Evolutionary conservation across 1,284 basidiomycete genomes (phyloP).

Genomic region (Takashimella koratensis): DNA sequence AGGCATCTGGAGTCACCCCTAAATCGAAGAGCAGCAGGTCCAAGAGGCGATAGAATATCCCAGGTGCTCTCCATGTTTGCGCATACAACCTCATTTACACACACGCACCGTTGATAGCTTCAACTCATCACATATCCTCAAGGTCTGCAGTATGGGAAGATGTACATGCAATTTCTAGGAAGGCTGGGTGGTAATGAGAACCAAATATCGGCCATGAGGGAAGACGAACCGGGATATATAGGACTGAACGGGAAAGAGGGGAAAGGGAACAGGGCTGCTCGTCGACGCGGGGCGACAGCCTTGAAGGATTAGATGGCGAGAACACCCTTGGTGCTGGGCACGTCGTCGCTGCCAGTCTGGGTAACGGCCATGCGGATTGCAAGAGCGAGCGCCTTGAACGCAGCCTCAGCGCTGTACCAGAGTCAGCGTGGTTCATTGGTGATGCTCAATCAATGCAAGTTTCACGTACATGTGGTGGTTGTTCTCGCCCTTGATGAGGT

Average conservation of each 20-base stretch:
- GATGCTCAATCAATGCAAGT: constrained; percentile 4
- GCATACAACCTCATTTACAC: too few relatives aligned
- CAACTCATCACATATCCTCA: neutral
- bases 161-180: neutral
- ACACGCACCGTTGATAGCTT: too few relatives aligned
- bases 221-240: too few relatives aligned
- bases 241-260: too few relatives aligned
- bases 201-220: too few relatives aligned
- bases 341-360: constrained; percentile 81
- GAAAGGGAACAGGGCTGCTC: too few relatives aligned
- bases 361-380: constrained; percentile 93
- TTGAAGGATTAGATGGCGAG: constrained; percentile 49
- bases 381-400: constrained; percentile 95
- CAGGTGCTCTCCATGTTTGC: too few relatives aligned
- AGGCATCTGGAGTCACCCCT: neutral
- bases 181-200: too few relatives aligned
- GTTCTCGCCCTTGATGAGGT: constrained; percentile 90
- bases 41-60: neutral
- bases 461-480: constrained; percentile 86
- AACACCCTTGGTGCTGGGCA: constrained; percentile 97
- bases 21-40: neutral
- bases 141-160: neutral
- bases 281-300: too few relatives aligned
- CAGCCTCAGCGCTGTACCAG: constrained; percentile 76
- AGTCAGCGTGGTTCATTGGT: constrained; percentile 3